phyloP scores from a whole-genome alignment of 768 basidiomycete genomes.

The Russula sp. region DNA sequence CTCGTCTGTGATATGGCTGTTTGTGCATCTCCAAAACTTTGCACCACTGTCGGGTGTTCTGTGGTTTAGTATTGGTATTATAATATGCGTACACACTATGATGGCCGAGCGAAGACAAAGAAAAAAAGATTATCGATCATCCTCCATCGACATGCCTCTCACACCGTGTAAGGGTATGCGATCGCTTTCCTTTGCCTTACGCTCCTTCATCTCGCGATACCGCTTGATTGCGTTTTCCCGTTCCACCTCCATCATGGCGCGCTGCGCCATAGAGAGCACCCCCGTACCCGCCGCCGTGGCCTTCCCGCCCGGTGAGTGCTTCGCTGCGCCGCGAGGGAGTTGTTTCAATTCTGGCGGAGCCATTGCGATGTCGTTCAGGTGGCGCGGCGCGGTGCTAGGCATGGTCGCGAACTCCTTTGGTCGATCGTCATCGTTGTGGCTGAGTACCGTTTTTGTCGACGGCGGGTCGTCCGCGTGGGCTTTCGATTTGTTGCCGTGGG shows the following conservation, averaged over 20 bases:
- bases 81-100: background rate
- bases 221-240: slow-evolving; percentile 58
- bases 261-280: slow-evolving; percentile 67
- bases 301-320: background rate
- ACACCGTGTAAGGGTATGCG: background rate
- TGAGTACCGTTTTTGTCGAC: background rate
- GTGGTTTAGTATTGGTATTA: background rate
- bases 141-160: background rate
- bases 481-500: background rate
- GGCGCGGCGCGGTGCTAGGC: slow-evolving; percentile 50
- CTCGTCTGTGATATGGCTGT: background rate
- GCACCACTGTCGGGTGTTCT: background rate
- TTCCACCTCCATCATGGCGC: slow-evolving; percentile 68
- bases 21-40: background rate
- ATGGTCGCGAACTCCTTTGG: slow-evolving; percentile 42
- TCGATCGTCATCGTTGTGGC: background rate
- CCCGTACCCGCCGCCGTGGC: slow-evolving; percentile 25
- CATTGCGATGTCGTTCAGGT: slow-evolving; percentile 63
- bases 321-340: slow-evolving; percentile 41
- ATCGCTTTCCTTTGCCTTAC: slow-evolving; percentile 26
- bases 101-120: background rate
- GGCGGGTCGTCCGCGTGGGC: background rate
- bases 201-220: slow-evolving; percentile 63
- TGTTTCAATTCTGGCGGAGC: slow-evolving; percentile 59
- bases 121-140: background rate